A percentile compares a stretch with the other conserved stretches of the same genome.
Conservation (phyloP, 1,139 yeast genomes). For the Blastobotrys elegans region DNA sequence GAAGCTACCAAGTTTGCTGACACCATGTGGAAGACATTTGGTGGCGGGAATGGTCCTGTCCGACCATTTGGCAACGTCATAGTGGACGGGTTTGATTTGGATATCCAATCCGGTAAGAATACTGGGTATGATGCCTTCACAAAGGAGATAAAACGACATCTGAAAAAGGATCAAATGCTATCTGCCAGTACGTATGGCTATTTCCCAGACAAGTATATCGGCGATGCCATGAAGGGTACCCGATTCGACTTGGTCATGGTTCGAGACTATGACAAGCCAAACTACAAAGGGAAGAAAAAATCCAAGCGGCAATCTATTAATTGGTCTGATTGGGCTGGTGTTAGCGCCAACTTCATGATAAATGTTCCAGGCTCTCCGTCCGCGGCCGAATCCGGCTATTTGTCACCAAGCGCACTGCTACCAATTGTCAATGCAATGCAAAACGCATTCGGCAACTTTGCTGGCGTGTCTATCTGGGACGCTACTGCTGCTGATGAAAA, state of each 20-base stretch:
- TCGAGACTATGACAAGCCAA: slow-evolving; percentile 91
- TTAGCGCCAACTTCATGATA: slow-evolving; percentile 35
- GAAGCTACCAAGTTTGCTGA: slow-evolving; percentile 61
- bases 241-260: slow-evolving; percentile 80
- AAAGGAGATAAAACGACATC: slow-evolving; percentile 38
- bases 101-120: slow-evolving; percentile 52
- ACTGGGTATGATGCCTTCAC: slow-evolving; percentile 53
- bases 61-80: slow-evolving; percentile 72
- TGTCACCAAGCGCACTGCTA: slow-evolving; percentile 27
- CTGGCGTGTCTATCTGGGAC: slow-evolving; percentile 91
- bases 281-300: slow-evolving; percentile 39
- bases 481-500: slow-evolving; percentile 74
- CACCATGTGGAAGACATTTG: slow-evolving; percentile 79
- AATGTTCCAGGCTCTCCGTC: slow-evolving; percentile 56
- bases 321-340: slow-evolving; percentile 51
- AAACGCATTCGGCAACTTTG: slow-evolving; percentile 48
- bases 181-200: slow-evolving; percentile 97
- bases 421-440: slow-evolving; percentile 33
- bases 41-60: slow-evolving; percentile 58
- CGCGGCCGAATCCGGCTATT: slow-evolving; percentile 71
- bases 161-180: slow-evolving; percentile 56
- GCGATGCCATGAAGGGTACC: slow-evolving; percentile 56
- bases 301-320: slow-evolving; percentile 67
- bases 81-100: slow-evolving; percentile 68
- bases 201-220: slow-evolving; percentile 82